These are phyloP conservation scores for Blakeslea trispora DNA, from an alignment of 371 early-diverging fungal species.

Conservation along the genomic window DNA sequence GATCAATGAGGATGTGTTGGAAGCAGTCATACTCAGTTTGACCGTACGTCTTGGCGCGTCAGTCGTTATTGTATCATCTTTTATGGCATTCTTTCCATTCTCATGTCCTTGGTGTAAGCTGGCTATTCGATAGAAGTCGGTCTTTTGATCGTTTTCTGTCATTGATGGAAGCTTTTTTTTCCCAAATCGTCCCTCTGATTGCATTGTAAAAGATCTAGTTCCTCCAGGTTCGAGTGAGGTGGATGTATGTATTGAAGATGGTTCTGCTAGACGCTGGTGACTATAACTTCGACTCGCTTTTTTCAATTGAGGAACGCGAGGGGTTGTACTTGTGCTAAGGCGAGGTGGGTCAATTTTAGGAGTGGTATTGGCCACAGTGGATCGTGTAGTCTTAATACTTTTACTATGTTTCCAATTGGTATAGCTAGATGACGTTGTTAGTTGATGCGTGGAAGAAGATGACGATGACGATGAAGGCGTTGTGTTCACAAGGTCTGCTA, in stretches of 20 bases:
- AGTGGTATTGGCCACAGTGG: constrained; percentile 25
- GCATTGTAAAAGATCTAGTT: background rate
- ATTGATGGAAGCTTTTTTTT: no score
- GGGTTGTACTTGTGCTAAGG: constrained; percentile 30
- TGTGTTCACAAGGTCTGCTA: constrained; percentile 17
- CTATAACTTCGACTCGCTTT: constrained; percentile 20
- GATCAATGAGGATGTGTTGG: background rate
- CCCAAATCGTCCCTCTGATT: constrained; percentile 10
- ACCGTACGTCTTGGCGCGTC: constrained; percentile 20
- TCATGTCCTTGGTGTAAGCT: constrained; percentile 16
- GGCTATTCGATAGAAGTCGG: no score
- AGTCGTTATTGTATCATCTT: constrained; percentile 4
- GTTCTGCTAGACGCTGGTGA: background rate
- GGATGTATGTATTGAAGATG: constrained; percentile 3
- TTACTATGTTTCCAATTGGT: background rate
- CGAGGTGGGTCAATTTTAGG: constrained; percentile 37
- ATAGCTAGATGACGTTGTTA: constrained; percentile 3
- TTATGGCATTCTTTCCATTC: background rate
- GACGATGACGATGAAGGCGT: constrained; percentile 13
- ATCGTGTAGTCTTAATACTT: constrained; percentile 19
- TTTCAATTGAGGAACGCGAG: constrained; percentile 21
- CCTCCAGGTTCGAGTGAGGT: constrained; percentile 1
- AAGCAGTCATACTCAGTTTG: constrained; percentile 27
- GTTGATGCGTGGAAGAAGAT: constrained; percentile 18
- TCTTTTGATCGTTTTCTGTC: no score